Conservation (phyloP, 2,329 filamentous ascomycete species). For the Fusarium oligoseptatum region DNA sequence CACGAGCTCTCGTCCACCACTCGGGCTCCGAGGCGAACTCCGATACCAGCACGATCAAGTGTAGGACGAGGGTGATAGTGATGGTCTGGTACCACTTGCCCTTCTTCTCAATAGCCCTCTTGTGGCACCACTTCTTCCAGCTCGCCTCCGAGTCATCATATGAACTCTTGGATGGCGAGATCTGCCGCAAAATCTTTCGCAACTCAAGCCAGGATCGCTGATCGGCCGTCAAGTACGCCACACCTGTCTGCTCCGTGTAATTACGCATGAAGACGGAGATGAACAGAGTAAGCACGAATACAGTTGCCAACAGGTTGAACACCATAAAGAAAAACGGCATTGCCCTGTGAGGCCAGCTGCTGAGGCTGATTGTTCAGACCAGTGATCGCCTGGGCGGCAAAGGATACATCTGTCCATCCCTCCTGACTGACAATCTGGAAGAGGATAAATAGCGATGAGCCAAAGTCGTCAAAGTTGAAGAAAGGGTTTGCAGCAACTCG, state of each 20-base stretch:
- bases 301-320: constrained; percentile 95
- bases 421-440: constrained; percentile 99
- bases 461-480: constrained; percentile 95
- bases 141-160: constrained; percentile 80
- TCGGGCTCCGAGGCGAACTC: constrained; percentile 85
- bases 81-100: constrained; percentile 91
- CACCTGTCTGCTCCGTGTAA: constrained; percentile 98
- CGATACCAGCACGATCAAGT: constrained; percentile 84
- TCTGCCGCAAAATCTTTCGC: constrained; percentile 89
- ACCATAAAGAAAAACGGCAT: constrained; percentile 96
- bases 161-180: constrained; percentile 93
- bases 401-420: constrained; percentile 96
- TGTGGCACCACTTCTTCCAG: constrained; percentile 96
- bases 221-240: constrained; percentile 94
- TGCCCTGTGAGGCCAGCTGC: constrained; percentile 78
- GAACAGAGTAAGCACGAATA: constrained; percentile 96
- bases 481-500: constrained; percentile 84
- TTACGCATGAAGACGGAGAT: constrained; percentile 99
- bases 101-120: constrained; percentile 91
- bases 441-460: constrained; percentile 92
- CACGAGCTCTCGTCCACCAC: constrained; percentile 79
- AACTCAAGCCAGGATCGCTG: constrained; percentile 97
- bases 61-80: constrained; percentile 83
- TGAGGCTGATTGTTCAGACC: constrained; percentile 80
- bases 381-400: constrained; percentile 84